Evolutionary conservation across 177 flowering plant species (phyloP).

Genomic region (Vitis hybrid): DNA sequence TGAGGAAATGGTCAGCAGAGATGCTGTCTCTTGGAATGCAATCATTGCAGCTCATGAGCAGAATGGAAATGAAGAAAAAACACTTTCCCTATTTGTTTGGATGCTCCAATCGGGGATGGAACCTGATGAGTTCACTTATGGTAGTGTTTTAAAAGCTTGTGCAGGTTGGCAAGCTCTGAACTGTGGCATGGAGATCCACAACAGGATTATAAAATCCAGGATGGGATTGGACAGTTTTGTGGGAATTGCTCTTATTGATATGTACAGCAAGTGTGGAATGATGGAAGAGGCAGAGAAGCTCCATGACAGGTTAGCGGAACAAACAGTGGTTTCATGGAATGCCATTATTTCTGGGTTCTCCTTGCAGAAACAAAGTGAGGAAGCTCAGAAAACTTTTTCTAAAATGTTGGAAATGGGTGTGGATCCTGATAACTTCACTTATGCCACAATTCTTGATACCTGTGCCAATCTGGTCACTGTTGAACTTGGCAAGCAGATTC

Average conservation of each 20-base stretch:
- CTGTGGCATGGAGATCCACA: slow-evolving; percentile 66
- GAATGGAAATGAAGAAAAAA: slow-evolving; percentile 53
- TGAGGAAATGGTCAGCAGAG: slow-evolving; percentile 63
- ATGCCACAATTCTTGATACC: slow-evolving; percentile 81
- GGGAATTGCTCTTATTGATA: slow-evolving; percentile 71
- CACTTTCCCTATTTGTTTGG: slow-evolving; percentile 40
- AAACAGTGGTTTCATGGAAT: slow-evolving; percentile 73
- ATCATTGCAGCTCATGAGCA: slow-evolving; percentile 80
- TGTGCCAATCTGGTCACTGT: slow-evolving; percentile 79
- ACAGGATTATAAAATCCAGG: slow-evolving; percentile 58
- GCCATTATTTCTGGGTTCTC: slow-evolving; percentile 79
- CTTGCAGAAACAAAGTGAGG: slow-evolving; percentile 57
- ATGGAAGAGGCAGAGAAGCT: slow-evolving; percentile 73
- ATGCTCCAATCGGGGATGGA: slow-evolving; percentile 63
- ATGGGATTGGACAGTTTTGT: slow-evolving; percentile 59
- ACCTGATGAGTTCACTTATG: slow-evolving; percentile 86
- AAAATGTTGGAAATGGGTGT: slow-evolving; percentile 62
- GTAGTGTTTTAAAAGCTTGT: slow-evolving; percentile 84
- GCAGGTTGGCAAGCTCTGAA: slow-evolving; percentile 43
- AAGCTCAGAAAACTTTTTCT: slow-evolving; percentile 64
- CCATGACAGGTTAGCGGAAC: slow-evolving; percentile 48
- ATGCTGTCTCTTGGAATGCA: slow-evolving; percentile 90
- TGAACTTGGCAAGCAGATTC: slow-evolving; percentile 83
- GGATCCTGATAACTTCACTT: slow-evolving; percentile 80
- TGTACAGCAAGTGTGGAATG: slow-evolving; percentile 79